A percentile compares a stretch with the other conserved stretches of the same genome.
Evolutionary conservation across 768 basidiomycete species (phyloP).

Genomic region (Agrocybe praecox): DNA sequence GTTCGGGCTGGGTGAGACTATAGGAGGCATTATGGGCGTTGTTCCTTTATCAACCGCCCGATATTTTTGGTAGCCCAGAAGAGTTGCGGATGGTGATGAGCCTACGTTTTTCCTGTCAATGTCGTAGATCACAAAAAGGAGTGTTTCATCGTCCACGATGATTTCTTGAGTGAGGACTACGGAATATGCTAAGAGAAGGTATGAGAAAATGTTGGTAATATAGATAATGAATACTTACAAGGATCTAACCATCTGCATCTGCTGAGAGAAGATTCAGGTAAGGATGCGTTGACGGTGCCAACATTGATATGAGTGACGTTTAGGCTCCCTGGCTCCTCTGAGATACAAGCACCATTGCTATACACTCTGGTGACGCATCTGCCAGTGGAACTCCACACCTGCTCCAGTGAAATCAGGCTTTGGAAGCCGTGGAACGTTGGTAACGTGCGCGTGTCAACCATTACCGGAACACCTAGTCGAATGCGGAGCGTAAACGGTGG

Average conservation of each 20-base stretch:
- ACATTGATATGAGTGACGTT: conserved; percentile 49
- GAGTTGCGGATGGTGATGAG: conserved; percentile 59
- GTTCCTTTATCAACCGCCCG: conserved; percentile 28
- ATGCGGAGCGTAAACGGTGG: conserved; percentile 56
- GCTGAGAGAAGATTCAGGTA: conserved; percentile 69
- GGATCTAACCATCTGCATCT: conserved; percentile 73
- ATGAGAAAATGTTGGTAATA: conserved; percentile 21
- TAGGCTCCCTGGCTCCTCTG: conserved; percentile 55
- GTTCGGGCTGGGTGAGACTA: conserved; percentile 24
- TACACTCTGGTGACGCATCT: conserved; percentile 68
- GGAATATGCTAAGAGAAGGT: conserved; percentile 43
- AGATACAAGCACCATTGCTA: conserved; percentile 49
- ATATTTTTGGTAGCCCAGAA: conserved; percentile 52
- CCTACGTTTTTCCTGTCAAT: conserved; percentile 58
- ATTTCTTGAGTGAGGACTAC: conserved; percentile 73
- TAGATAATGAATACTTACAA: conserved; percentile 44
- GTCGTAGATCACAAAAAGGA: conserved; percentile 69
- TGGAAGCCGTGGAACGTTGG: conserved; percentile 67
- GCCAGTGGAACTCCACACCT: conserved; percentile 54
- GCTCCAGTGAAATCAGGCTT: conserved; percentile 55
- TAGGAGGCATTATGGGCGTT: conserved; percentile 8
- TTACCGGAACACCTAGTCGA: conserved; percentile 57
- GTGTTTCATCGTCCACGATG: conserved; percentile 60
- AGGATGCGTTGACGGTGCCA: conserved; percentile 52
- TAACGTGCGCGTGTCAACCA: conserved; percentile 53